Percentiles rank a stretch among this genome's conserved stretches.
phyloP scores from a whole-genome alignment of 2,329 filamentous ascomycete species.

The Hymenoscyphus salicellus region DNA sequence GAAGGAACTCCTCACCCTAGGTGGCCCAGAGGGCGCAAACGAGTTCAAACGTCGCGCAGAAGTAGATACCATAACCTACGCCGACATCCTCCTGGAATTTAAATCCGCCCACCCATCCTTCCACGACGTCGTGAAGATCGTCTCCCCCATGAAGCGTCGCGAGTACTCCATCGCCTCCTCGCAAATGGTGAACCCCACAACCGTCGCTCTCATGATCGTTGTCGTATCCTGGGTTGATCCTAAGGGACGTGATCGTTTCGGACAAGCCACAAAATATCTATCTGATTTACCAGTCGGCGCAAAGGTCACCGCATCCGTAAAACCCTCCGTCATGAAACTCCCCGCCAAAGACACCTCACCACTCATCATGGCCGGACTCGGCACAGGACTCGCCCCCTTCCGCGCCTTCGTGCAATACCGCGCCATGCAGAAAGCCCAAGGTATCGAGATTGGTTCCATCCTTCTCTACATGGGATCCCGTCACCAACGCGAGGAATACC shows the following conservation, averaged over 20 bases:
- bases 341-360: conserved; percentile 82
- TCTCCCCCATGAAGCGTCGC: conserved; percentile 87
- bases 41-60: conserved; percentile 93
- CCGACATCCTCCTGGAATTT: conserved; percentile 87
- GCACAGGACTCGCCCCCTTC: conserved; percentile 97
- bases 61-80: conserved; percentile 86
- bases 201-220: conserved; percentile 93
- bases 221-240: conserved; percentile 94
- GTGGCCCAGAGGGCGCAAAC: conserved; percentile 72
- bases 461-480: conserved; percentile 95
- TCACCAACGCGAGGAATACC: conserved; percentile 96
- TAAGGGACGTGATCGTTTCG: conserved; percentile 81
- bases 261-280: conserved; percentile 90
- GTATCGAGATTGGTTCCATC: conserved; percentile 89
- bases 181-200: conserved; percentile 86
- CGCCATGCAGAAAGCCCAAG: conserved; percentile 95
- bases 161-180: conserved; percentile 99
- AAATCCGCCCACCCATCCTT: conserved; percentile 82
- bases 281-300: conserved; percentile 71
- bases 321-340: conserved; percentile 99
- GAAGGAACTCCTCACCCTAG: conserved; percentile 73
- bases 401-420: conserved; percentile 97
- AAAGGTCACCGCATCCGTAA: conserved; percentile 86
- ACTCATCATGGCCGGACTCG: conserved; percentile 98
- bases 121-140: conserved; percentile 83